Base-by-base conservation (phyloP, 2,329 filamentous ascomycete genomes). In the Xylariaceae sp. region DNA sequence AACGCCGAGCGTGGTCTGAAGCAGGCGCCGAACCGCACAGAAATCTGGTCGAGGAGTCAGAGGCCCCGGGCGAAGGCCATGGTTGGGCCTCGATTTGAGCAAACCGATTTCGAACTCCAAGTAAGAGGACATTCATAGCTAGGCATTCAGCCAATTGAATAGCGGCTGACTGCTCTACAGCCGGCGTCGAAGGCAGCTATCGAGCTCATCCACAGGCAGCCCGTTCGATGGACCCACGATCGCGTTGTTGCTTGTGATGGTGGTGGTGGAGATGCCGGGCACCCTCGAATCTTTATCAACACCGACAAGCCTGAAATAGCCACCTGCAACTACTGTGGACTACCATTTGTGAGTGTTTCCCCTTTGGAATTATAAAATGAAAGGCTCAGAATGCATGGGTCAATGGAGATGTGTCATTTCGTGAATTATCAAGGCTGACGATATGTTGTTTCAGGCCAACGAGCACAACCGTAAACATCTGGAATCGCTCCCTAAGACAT, bases 201-300 rank as follows among this genome's bases (percentile, higher is more conserved):
- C 69, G 91, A 95, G 64, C 84, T 99, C 72, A 92, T 97, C 69
- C 94, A 99, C 81, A 87, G 92, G 79, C 89, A 97, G 75, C 93
- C 92, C 16, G 94, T 99, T 29, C 83, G 85, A 73, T 99, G 94
- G 93, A 90, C 87, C 55, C 87, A 96, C 71, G 83, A 90, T 60
- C 84, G 86, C 57, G 75, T 89, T 42, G 93, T 95, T 45, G 86
- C 86, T 37, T 99, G 94, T 72, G 92, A 97, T 68, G 94, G 94
- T 53, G 94, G 93, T 54, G 92, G 92, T 63, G 94, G 93, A 39
- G 88, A 92, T 26, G 78, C 90, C 50, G 94, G 94, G 36, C 94
- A 99, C 74, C 94, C 94, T 43, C 84, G 85, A 69, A 88, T 99
- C 76, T 99, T 92, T 73, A 99, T 99, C 83, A 99, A 99, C 77